Percentiles rank a stretch among this genome's conserved stretches.
Conservation (phyloP, 768 basidiomycete species). For the Fomitopsis serialis region DNA sequence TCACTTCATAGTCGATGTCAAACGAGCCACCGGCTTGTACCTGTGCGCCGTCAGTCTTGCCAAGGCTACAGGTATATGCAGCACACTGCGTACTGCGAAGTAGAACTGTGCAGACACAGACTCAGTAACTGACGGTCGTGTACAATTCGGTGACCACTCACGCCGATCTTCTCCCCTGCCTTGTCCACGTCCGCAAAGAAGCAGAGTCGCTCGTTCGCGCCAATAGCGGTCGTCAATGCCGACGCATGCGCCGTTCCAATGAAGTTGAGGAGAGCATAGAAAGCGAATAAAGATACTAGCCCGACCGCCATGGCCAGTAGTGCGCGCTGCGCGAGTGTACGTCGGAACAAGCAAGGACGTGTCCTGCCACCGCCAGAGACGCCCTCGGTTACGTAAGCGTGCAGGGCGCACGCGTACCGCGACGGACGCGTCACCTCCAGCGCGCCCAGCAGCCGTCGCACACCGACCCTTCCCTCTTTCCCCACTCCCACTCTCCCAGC, state of each 20-base stretch:
- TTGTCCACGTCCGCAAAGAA: slow-evolving; percentile 98
- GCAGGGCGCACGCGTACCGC: slow-evolving; percentile 7
- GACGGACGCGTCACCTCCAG: slow-evolving; percentile 10
- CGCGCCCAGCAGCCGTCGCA: slow-evolving; percentile 5
- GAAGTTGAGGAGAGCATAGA: slow-evolving; percentile 16
- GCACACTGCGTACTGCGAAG: slow-evolving; percentile 71
- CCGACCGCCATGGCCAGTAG: slow-evolving; percentile 15
- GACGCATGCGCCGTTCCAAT: slow-evolving; percentile 34
- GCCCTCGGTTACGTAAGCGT: background rate
- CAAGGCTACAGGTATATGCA: background rate
- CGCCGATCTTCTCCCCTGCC: slow-evolving; percentile 86
- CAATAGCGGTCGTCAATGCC: slow-evolving; percentile 75
- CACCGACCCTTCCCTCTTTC: background rate
- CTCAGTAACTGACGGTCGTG: slow-evolving; percentile 1
- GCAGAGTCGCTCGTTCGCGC: slow-evolving; percentile 79
- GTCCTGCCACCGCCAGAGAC: background rate
- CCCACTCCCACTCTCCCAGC: background rate
- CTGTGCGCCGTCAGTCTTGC: slow-evolving; percentile 29
- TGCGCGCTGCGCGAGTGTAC: too few species aligned
- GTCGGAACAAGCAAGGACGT: too few species aligned
- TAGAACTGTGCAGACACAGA: slow-evolving; percentile 65
- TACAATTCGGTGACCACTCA: slow-evolving; percentile 30
- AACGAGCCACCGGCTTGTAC: slow-evolving; percentile 97
- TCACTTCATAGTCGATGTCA: slow-evolving; percentile 91
- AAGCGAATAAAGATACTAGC: slow-evolving; percentile 12